Evolutionary conservation across 2,329 filamentous ascomycete species (phyloP), one percentile per base, ranked within the genome.

Genomic region (Passalora sequoiae): DNA sequence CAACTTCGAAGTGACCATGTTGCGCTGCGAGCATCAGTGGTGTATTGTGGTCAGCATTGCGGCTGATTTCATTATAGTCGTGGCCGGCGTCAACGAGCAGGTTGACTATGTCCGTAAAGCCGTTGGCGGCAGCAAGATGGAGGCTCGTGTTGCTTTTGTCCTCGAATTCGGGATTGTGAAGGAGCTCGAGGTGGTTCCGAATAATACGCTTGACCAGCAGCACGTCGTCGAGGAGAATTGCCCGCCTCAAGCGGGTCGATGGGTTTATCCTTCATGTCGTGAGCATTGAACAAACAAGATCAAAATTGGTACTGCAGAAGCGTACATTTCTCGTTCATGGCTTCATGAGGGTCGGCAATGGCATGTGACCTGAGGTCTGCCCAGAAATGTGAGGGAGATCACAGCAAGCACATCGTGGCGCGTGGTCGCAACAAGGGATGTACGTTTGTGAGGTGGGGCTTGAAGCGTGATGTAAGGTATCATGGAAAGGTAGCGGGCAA

Each of bases 111-210:
- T 80, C 69, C 6, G 79, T 71, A 60, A 83, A 77, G 40, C 87
- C 88, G 44, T 88, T 73, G 6, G 78, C 78, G 8, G 85, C 84
- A 31, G 88, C 86, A 2, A 94, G 75, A 64, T 94, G 88, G 28
- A 95, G 75, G 51, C 81, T 88, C 2, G 87, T 91, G 69, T 94
- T 92, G 63, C 84, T 85, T 54, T 86, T 81, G 49, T 81, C 74
- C 3, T 80, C 77, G 56, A 78, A 77, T 65, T 94, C 86, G 2
- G 88, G 86, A 60, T 94, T 94, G 59, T 83, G 82, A 20, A 94
- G 72, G 50, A 84, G 77, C 13, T 69, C 62, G 0, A 84, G 84
- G 60, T 91, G 81, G 46, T 81, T 81, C 52, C 75, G 77, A 53
- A 94, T 73, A 61, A 94, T 89, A 62, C 88, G 84, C 55, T 76